A percentile compares a stretch with the other conserved stretches of the same genome.
These are phyloP conservation scores for Naganishia sp. DNA, from an alignment of 1,284 basidiomycete genomes.

Conservation along the genomic window DNA sequence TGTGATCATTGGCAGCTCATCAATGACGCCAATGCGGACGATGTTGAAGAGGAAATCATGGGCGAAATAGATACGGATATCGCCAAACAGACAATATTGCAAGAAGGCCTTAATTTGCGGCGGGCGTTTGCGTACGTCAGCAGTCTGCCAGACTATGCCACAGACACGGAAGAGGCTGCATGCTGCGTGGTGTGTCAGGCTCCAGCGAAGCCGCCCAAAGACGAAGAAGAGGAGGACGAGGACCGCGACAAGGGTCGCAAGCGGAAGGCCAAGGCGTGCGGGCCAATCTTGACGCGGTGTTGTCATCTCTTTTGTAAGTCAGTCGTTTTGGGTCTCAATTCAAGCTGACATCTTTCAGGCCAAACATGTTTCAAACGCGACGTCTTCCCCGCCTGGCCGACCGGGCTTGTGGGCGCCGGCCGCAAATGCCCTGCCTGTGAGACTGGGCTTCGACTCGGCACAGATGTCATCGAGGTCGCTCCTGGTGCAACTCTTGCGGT, in stretches of 20 bases:
- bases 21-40: slow-evolving; percentile 47
- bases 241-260: slow-evolving; percentile 44
- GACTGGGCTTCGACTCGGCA: slow-evolving; percentile 59
- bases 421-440: slow-evolving; percentile 76
- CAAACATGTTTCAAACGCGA: slow-evolving; percentile 73
- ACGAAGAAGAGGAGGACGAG: slow-evolving; percentile 32
- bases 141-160: slow-evolving; percentile 13
- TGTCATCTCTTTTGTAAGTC: slow-evolving; percentile 83
- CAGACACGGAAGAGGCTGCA: slow-evolving; percentile 10
- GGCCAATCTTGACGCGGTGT: slow-evolving; percentile 77
- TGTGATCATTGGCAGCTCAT: slow-evolving; percentile 96
- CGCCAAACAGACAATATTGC: slow-evolving; percentile 24
- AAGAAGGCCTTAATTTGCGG: slow-evolving; percentile 29
- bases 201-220: slow-evolving; percentile 17
- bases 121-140: slow-evolving; percentile 28
- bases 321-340: slow-evolving; percentile 32
- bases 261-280: slow-evolving; percentile 38
- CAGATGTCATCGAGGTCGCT: slow-evolving; percentile 75
- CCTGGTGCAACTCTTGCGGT: slow-evolving; percentile 58
- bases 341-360: slow-evolving; percentile 37
- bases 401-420: slow-evolving; percentile 61
- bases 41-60: slow-evolving; percentile 33
- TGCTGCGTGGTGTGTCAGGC: slow-evolving; percentile 27
- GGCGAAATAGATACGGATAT: slow-evolving; percentile 34
- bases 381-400: slow-evolving; percentile 77